These are phyloP conservation scores for Daedaleopsis nitida DNA, from an alignment of 768 basidiomycete species.

Conservation along the genomic window DNA sequence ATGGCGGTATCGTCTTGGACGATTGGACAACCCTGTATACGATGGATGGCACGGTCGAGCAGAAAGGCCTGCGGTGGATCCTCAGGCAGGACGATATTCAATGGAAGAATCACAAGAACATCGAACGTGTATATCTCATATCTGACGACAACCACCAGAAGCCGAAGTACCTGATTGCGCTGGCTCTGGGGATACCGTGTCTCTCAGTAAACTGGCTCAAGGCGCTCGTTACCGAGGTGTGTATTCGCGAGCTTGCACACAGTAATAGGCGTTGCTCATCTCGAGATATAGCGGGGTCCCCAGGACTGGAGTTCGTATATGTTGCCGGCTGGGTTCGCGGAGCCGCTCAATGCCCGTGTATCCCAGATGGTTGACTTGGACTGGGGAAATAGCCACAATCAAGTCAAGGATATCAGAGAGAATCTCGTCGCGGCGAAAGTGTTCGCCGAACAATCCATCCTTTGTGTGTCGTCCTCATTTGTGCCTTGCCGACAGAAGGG, in stretches of 20 bases:
- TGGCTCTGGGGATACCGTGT: conserved; percentile 88
- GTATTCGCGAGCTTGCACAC: conserved; percentile 1
- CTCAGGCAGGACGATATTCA: conserved; percentile 49
- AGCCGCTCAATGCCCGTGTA: conserved; percentile 40
- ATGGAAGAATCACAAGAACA: conserved; percentile 43
- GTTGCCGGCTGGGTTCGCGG: conserved; percentile 51
- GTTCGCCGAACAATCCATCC: conserved; percentile 53
- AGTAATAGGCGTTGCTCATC: neutral
- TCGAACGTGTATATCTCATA: conserved; percentile 63
- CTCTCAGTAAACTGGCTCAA: conserved; percentile 60
- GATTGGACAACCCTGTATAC: conserved; percentile 60
- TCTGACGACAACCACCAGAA: conserved; percentile 69
- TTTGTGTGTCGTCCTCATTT: conserved; percentile 62
- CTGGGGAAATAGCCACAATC: conserved; percentile 52
- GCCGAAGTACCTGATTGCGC: conserved; percentile 77
- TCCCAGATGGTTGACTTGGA: conserved; percentile 51
- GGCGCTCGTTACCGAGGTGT: conserved; percentile 36
- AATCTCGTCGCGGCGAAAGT: conserved; percentile 59
- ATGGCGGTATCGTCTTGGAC: conserved; percentile 61
- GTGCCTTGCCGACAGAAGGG: conserved; percentile 30
- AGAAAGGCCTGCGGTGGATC: conserved; percentile 53
- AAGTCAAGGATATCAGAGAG: conserved; percentile 59
- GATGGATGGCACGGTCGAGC: conserved; percentile 53
- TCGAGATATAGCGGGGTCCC: conserved; percentile 6
- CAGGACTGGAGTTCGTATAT: conserved; percentile 67